phyloP scores from a whole-genome alignment of 106 monocot species.

The Chionographis japonica region DNA sequence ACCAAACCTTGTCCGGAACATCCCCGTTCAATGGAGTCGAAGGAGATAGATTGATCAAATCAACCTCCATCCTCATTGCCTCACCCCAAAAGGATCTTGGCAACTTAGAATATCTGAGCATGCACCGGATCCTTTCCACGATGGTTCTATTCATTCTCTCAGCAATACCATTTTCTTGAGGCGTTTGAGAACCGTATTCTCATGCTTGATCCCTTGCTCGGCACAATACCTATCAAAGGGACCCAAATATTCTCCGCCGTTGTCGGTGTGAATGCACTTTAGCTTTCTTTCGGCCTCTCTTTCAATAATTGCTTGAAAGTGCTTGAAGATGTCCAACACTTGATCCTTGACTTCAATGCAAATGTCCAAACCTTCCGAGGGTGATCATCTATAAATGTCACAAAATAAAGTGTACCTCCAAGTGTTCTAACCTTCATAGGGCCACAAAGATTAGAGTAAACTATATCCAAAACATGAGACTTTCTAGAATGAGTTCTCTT shows the following conservation, averaged over 20 bases:
- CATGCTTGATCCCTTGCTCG: background rate
- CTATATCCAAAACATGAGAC: no score
- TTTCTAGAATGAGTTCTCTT: no score
- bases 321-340: background rate
- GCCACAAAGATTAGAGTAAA: no score
- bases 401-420: no score
- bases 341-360: background rate
- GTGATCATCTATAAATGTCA: no score
- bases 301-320: background rate
- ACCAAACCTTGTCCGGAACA: background rate
- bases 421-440: no score
- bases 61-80: background rate
- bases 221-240: no score
- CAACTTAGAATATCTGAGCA: background rate
- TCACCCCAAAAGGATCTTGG: no score
- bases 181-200: conserved; percentile 2
- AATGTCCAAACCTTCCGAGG: background rate
- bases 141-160: background rate
- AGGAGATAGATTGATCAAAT: background rate
- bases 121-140: background rate
- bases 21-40: background rate
- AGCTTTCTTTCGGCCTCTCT: conserved; percentile 1
- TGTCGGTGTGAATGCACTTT: conserved; percentile 1
- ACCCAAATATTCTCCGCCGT: no score
- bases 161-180: conserved; percentile 6